phyloP scores from a whole-genome alignment of 345 rosid species.

The Microthlaspi erraticum region DNA sequence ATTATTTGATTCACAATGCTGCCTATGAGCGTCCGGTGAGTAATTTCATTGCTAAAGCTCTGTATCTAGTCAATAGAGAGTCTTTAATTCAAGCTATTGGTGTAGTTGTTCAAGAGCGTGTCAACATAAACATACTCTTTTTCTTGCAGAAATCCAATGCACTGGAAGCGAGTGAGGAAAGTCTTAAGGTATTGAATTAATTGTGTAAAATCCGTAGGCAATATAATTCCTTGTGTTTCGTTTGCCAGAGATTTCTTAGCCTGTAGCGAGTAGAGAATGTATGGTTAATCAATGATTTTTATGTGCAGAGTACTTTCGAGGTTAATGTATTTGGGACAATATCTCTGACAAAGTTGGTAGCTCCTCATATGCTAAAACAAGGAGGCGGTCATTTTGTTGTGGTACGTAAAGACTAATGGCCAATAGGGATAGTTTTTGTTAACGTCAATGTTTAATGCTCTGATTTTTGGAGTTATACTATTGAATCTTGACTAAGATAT shows the following conservation, averaged over 20 bases:
- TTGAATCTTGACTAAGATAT: conserved; percentile 6
- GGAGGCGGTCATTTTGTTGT: conserved; percentile 94
- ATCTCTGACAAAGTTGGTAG: conserved; percentile 79
- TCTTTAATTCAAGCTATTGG: conserved; percentile 14
- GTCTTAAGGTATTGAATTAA: conserved; percentile 62
- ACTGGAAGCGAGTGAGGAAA: conserved; percentile 72
- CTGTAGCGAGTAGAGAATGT: conserved; percentile 1
- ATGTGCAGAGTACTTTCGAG: conserved; percentile 70
- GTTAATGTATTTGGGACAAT: conserved; percentile 90
- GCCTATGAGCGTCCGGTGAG: conserved; percentile 96
- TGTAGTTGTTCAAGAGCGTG: conserved; percentile 4
- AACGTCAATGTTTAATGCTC: not conserved
- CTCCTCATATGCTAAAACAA: conserved; percentile 77
- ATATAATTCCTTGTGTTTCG: not conserved
- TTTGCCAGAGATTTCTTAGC: conserved; percentile 20
- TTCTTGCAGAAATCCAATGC: conserved; percentile 78
- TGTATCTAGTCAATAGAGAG: not conserved
- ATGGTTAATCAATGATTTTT: conserved; percentile 22
- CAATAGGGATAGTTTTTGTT: conserved; percentile 10
- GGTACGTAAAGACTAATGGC: conserved; percentile 59
- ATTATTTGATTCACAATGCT: conserved; percentile 90
- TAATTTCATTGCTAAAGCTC: not conserved
- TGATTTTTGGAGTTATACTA: not conserved
- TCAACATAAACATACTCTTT: conserved; percentile 1
- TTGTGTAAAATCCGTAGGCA: not conserved